phyloP scores from a whole-genome alignment of 1,284 basidiomycete species.

The Trametes pubescens region DNA sequence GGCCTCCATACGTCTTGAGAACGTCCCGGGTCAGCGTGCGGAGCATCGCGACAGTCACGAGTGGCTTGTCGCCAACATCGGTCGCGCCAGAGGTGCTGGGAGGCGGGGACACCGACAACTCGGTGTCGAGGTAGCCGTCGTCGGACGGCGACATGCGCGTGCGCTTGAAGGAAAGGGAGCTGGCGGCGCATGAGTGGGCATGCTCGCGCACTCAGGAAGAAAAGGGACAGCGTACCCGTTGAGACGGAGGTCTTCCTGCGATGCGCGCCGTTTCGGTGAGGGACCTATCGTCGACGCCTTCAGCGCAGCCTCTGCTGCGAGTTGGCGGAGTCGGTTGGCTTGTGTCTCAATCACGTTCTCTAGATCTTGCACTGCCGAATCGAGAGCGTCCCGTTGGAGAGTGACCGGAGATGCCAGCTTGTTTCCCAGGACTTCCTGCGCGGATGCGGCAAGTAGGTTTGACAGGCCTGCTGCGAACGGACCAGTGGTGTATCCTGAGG shows the following conservation, averaged over 20 bases:
- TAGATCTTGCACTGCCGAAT: slow-evolving; percentile 38
- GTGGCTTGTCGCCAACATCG: slow-evolving; percentile 40
- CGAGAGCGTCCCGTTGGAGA: slow-evolving; percentile 45
- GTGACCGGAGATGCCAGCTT: slow-evolving; percentile 32
- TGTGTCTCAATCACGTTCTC: slow-evolving; percentile 29
- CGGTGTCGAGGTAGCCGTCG: slow-evolving; percentile 28
- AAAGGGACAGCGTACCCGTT: slow-evolving; percentile 23
- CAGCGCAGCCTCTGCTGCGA: slow-evolving; percentile 30
- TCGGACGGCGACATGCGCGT: slow-evolving; percentile 37
- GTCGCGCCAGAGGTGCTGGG: slow-evolving; percentile 46
- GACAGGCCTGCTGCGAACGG: slow-evolving; percentile 60
- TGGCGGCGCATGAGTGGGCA: slow-evolving; percentile 10
- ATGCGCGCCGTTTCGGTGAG: slow-evolving; percentile 38
- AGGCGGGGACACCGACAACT: slow-evolving; percentile 42
- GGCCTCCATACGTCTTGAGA: slow-evolving; percentile 46
- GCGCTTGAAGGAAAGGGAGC: slow-evolving; percentile 39
- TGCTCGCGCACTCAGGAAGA: not conserved
- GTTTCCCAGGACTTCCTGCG: slow-evolving; percentile 42
- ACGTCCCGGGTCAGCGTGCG: slow-evolving; percentile 69
- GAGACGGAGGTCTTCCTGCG: slow-evolving; percentile 33
- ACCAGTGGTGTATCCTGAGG: slow-evolving; percentile 60
- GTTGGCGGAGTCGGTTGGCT: slow-evolving; percentile 31
- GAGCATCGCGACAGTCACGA: slow-evolving; percentile 74
- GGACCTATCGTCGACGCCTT: slow-evolving; percentile 24
- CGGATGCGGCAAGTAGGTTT: slow-evolving; percentile 49